Evolutionary conservation across 1,139 yeast genomes (phyloP).

Genomic region (Nadsonia starkeyi-henricii): DNA sequence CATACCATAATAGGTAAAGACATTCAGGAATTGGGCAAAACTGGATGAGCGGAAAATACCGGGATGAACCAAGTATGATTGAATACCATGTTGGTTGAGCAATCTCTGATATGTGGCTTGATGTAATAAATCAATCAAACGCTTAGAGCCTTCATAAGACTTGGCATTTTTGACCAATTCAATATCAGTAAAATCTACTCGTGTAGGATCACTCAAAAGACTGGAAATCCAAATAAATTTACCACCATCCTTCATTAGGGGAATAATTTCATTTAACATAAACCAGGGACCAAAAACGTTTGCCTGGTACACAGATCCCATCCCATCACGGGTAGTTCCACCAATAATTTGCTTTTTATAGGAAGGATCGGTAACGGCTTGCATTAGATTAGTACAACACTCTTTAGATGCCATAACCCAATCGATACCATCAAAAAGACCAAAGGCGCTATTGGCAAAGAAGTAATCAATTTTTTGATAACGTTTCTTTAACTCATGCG

Average conservation of each 20-base stretch:
- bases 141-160: constrained; percentile 86
- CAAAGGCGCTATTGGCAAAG: constrained; percentile 82
- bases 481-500: constrained; percentile 50
- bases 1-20: constrained; percentile 79
- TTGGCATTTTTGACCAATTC: constrained; percentile 49
- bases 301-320: constrained; percentile 88
- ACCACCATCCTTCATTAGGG: constrained; percentile 40
- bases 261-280: constrained; percentile 46
- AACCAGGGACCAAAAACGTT: constrained; percentile 93
- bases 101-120: constrained; percentile 46
- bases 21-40: constrained; percentile 59
- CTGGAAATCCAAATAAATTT: constrained; percentile 77
- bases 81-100: constrained; percentile 35
- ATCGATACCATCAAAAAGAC: constrained; percentile 74
- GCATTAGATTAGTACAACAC: constrained; percentile 34
- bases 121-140: constrained; percentile 75
- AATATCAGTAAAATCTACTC: constrained; percentile 57
- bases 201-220: constrained; percentile 59
- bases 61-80: constrained; percentile 76
- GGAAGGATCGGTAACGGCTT: constrained; percentile 4
- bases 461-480: constrained; percentile 60
- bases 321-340: constrained; percentile 55
- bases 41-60: constrained; percentile 86
- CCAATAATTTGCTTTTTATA: constrained; percentile 32
- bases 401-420: constrained; percentile 67